A percentile compares a stretch with the other conserved stretches of the same genome.
phyloP scores from a whole-genome alignment of 768 basidiomycete genomes.

The Boletus vinaceobasis region DNA sequence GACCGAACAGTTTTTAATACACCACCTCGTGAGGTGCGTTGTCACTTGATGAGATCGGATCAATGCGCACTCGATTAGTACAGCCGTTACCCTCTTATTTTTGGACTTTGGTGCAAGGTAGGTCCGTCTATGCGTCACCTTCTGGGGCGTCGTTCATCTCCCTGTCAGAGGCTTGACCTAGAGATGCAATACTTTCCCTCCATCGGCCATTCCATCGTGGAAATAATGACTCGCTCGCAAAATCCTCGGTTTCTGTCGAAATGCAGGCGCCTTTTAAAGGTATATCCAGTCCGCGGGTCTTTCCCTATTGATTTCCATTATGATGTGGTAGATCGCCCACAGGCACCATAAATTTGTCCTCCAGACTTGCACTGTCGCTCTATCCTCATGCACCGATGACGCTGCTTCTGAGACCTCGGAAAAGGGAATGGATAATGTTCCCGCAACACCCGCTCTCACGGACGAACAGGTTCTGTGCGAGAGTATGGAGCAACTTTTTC shows the following conservation, averaged over 20 bases:
- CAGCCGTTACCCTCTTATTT: conserved; percentile 77
- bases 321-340: conserved; percentile 21
- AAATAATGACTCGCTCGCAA: conserved; percentile 52
- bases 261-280: conserved; percentile 48
- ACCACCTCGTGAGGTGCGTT: conserved; percentile 58
- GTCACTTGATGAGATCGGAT: background rate
- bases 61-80: conserved; percentile 8
- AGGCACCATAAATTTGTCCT: conserved; percentile 26
- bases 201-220: conserved; percentile 47
- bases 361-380: conserved; percentile 25
- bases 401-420: conserved; percentile 6
- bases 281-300: conserved; percentile 21
- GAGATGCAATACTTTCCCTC: conserved; percentile 49
- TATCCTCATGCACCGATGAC: conserved; percentile 20
- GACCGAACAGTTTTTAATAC: conserved; percentile 50
- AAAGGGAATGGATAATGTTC: conserved; percentile 9
- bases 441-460: conserved; percentile 17
- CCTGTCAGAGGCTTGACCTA: conserved; percentile 50
- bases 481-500: conserved; percentile 44
- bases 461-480: conserved; percentile 39
- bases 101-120: conserved; percentile 67
- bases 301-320: conserved; percentile 11
- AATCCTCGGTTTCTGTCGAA: conserved; percentile 44
- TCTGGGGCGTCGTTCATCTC: background rate
- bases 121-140: conserved; percentile 13